These are phyloP conservation scores for Pouteria campechiana DNA, from an alignment of 179 eudicot species.

Conservation along the genomic window DNA sequence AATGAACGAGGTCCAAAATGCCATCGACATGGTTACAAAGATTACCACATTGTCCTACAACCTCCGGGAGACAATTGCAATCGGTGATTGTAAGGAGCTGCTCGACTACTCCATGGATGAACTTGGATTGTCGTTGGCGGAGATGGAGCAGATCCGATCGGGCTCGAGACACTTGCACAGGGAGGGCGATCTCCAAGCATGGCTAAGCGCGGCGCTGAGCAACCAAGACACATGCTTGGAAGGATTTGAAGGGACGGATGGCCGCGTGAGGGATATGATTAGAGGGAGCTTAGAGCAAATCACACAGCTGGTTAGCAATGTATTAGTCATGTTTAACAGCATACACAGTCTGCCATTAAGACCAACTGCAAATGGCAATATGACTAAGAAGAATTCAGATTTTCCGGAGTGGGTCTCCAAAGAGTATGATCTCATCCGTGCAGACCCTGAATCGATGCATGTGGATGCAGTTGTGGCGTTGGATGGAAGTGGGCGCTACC, in stretches of 20 bases:
- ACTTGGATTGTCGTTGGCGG: constrained; percentile 63
- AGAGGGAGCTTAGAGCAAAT: constrained; percentile 70
- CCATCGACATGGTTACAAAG: constrained; percentile 37
- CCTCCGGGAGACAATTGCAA: constrained; percentile 64
- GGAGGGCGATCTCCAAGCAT: constrained; percentile 56
- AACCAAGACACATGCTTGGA: constrained; percentile 95
- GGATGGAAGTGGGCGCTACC: constrained; percentile 61
- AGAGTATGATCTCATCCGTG: constrained; percentile 36
- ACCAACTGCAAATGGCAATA: constrained; percentile 22
- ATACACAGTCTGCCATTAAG: constrained; percentile 48
- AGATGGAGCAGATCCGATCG: constrained; percentile 43
- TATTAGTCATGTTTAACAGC: constrained; percentile 49
- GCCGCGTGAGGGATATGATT: constrained; percentile 40
- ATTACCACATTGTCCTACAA: constrained; percentile 36
- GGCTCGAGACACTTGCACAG: constrained; percentile 10
- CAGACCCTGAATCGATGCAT: constrained; percentile 33
- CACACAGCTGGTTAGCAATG: constrained; percentile 76
- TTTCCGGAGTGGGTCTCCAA: constrained; percentile 65
- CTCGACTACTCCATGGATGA: constrained; percentile 91
- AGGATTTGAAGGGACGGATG: constrained; percentile 75
- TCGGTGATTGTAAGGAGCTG: constrained; percentile 81
- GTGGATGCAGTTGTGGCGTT: constrained; percentile 53
- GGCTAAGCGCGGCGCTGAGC: constrained; percentile 87
- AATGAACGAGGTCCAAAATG: constrained; percentile 39
- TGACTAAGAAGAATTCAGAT: constrained; percentile 1